These are phyloP conservation scores for Sarocladiaceae sp. DNA, from an alignment of 2,329 filamentous ascomycete species.

Conservation along the genomic window DNA sequence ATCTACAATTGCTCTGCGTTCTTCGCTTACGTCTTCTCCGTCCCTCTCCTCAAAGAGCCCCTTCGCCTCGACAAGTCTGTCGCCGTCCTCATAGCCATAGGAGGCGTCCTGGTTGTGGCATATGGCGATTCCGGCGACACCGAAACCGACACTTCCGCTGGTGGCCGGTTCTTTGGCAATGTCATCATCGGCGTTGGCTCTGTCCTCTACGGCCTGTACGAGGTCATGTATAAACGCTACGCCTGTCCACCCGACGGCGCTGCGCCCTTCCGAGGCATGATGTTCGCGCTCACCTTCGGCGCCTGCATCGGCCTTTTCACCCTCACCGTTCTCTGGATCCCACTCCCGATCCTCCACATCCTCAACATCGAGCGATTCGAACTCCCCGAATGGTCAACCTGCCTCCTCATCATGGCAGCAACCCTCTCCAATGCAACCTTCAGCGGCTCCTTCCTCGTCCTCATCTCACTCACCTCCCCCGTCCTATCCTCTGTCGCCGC, in stretches of 20 bases:
- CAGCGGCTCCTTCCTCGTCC: slow-evolving; percentile 85
- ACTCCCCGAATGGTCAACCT: slow-evolving; percentile 72
- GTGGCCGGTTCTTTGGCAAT: slow-evolving; percentile 76
- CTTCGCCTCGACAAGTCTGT: slow-evolving; percentile 79
- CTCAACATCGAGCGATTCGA: slow-evolving; percentile 78
- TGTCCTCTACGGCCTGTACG: slow-evolving; percentile 93
- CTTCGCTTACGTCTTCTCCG: slow-evolving; percentile 96
- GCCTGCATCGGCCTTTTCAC: slow-evolving; percentile 86
- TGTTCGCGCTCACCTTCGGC: slow-evolving; percentile 92
- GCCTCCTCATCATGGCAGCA: slow-evolving; percentile 73
- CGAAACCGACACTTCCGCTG: slow-evolving; percentile 41
- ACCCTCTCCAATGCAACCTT: slow-evolving; percentile 88
- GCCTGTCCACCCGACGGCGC: slow-evolving; percentile 92
- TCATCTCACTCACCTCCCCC: slow-evolving; percentile 89
- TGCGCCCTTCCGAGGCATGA: slow-evolving; percentile 80
- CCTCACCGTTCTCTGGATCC: slow-evolving; percentile 83
- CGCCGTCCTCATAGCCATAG: slow-evolving; percentile 81
- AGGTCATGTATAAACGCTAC: slow-evolving; percentile 90
- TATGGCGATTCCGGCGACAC: slow-evolving; percentile 70
- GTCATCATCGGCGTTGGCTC: slow-evolving; percentile 87
- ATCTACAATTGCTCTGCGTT: slow-evolving; percentile 99
- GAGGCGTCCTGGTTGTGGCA: slow-evolving; percentile 89
- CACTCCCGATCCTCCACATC: slow-evolving; percentile 77
- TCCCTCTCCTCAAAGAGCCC: slow-evolving; percentile 82
- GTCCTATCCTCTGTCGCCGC: slow-evolving; percentile 91